Evolutionary conservation across 164 flowering plant species (phyloP).

Genomic region (Hamamelis virginiana): DNA sequence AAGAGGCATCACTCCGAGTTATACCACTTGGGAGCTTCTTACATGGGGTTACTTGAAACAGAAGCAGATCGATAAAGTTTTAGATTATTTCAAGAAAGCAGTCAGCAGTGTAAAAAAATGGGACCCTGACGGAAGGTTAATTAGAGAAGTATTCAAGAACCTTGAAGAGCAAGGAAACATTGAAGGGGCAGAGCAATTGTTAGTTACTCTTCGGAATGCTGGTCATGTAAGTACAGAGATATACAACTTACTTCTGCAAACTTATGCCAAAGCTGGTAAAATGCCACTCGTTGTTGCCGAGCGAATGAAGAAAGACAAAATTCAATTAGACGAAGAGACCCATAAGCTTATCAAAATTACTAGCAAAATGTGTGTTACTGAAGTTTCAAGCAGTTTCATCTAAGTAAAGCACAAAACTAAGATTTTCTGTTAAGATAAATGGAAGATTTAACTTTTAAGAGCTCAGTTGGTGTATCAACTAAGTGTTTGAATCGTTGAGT

Average conservation of each 20-base stretch:
- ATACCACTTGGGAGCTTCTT: conserved; percentile 84
- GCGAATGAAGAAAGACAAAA: conserved; percentile 76
- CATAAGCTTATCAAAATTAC: conserved; percentile 53
- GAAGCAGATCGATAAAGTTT: conserved; percentile 43
- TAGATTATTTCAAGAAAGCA: conserved; percentile 66
- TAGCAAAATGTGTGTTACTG: conserved; percentile 65
- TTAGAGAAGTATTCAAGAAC: conserved; percentile 34
- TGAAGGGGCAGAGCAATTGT: conserved; percentile 60
- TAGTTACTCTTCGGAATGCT: conserved; percentile 57
- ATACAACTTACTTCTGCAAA: conserved; percentile 65
- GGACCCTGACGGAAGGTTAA: conserved; percentile 49
- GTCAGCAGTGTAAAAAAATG: conserved; percentile 64
- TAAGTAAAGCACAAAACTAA: neutral
- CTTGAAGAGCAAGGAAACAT: conserved; percentile 58
- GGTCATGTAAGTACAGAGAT: conserved; percentile 62
- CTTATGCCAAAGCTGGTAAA: conserved; percentile 75
- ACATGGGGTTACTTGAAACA: conserved; percentile 65
- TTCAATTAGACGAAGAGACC: conserved; percentile 65
- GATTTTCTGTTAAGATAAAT: too few relatives aligned
- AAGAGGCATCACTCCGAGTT: conserved; percentile 53
- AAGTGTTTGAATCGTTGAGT: too few relatives aligned
- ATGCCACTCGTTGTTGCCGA: conserved; percentile 84
- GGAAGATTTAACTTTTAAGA: too few relatives aligned
- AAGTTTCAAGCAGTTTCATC: conserved; percentile 38
- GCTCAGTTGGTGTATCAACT: too few relatives aligned